phyloP scores from a whole-genome alignment of 2,329 filamentous ascomycete genomes.

The Fusarium piperis region DNA sequence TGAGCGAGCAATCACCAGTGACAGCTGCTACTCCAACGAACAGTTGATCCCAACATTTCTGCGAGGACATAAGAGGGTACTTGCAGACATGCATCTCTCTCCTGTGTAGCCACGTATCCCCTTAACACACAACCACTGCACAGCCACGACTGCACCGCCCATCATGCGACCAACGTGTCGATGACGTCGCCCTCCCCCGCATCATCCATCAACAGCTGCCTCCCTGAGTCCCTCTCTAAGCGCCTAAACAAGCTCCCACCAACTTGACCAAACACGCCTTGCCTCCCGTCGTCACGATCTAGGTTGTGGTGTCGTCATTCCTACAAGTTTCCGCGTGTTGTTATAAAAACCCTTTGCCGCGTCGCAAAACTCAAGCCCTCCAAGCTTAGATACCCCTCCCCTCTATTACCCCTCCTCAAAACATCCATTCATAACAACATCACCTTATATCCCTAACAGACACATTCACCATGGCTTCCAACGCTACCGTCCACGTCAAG shows the following conservation, averaged over 20 bases:
- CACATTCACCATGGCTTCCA: slow-evolving; percentile 61
- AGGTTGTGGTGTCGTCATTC: slow-evolving; percentile 34
- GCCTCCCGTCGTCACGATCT: slow-evolving; percentile 30
- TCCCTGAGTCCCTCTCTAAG: slow-evolving; percentile 12
- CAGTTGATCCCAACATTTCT: slow-evolving; percentile 5
- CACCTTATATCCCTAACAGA: slow-evolving; percentile 4
- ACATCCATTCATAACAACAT: neutral
- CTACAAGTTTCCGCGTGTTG: slow-evolving; percentile 4
- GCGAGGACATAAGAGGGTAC: slow-evolving; percentile 17
- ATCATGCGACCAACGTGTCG: slow-evolving; percentile 37
- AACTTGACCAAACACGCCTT: slow-evolving; percentile 20
- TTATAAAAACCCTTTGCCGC: slow-evolving; percentile 23
- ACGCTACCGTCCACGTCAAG: slow-evolving; percentile 81
- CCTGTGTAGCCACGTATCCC: slow-evolving; percentile 1
- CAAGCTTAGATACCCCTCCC: slow-evolving; percentile 28
- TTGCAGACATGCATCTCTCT: neutral
- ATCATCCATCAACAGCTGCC: slow-evolving; percentile 33
- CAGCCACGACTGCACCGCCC: slow-evolving; percentile 35
- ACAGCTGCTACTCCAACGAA: slow-evolving; percentile 21
- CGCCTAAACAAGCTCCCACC: slow-evolving; percentile 12
- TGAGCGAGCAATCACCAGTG: slow-evolving; percentile 11
- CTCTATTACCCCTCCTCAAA: neutral
- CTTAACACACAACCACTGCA: slow-evolving; percentile 10
- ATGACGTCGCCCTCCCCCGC: slow-evolving; percentile 46
- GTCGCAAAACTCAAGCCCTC: neutral